phyloP scores from a whole-genome alignment of 2,329 filamentous ascomycete species.

The Paracorniculantispora psalliotae region DNA sequence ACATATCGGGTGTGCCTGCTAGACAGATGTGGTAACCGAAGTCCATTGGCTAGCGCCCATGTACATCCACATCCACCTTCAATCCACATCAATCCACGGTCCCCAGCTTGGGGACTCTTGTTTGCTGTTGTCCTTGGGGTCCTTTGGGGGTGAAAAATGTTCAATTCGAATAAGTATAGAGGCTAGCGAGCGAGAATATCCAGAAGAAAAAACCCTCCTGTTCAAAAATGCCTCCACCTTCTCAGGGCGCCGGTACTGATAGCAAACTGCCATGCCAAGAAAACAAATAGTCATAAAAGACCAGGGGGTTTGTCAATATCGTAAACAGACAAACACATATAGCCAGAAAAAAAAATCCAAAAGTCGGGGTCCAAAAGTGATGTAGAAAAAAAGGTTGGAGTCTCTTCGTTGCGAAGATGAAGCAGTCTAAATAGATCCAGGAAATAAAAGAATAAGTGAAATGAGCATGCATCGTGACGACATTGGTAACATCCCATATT shows the following conservation, averaged over 20 bases:
- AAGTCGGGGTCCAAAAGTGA: neutral
- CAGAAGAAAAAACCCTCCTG: neutral
- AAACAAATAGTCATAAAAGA: neutral
- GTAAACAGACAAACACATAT: neutral
- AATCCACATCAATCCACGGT: neutral
- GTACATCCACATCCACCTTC: neutral
- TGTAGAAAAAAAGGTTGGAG: constrained; percentile 17
- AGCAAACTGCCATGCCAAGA: neutral
- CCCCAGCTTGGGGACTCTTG: neutral
- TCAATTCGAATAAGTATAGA: neutral
- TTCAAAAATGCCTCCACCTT: constrained; percentile 3
- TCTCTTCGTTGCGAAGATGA: constrained; percentile 31
- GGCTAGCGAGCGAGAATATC: neutral
- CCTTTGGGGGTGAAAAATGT: no score
- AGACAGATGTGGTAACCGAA: neutral
- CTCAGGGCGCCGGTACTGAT: neutral
- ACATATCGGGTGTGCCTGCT: neutral
- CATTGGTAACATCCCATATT: neutral
- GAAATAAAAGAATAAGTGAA: constrained; percentile 6
- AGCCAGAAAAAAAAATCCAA: neutral
- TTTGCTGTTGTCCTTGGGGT: neutral
- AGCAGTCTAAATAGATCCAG: constrained; percentile 25
- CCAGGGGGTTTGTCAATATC: neutral
- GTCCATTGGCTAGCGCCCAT: neutral
- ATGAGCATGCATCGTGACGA: constrained; percentile 6